phyloP scores from a whole-genome alignment of 192 early-diverging fungal genomes.

The Linnemannia schmuckeri region DNA sequence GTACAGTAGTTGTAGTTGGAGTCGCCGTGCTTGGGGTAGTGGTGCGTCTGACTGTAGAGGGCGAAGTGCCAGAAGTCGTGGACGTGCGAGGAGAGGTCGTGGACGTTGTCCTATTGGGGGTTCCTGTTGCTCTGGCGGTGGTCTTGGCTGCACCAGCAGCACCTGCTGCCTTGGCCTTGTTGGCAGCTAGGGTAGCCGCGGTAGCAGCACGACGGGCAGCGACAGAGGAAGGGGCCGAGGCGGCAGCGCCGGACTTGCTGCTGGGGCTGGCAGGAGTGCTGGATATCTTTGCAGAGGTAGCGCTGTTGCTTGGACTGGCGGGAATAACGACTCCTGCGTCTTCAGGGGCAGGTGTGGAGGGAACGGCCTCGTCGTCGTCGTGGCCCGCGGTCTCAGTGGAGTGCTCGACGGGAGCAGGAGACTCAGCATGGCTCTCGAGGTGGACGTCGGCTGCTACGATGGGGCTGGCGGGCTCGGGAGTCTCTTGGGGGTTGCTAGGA shows the following conservation, averaged over 20 bases:
- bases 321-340: not conserved
- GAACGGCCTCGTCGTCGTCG: not conserved
- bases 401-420: not conserved
- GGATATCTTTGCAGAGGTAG: constrained; percentile 10
- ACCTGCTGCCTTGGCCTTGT: constrained; percentile 23
- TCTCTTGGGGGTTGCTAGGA: not conserved
- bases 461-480: constrained; percentile 15
- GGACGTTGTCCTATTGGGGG: not conserved
- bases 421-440: not conserved
- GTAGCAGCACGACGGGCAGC: constrained; percentile 39
- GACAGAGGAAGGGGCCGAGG: constrained; percentile 3
- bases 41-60: constrained; percentile 14
- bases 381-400: not conserved
- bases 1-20: not conserved
- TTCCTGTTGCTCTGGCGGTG: constrained; percentile 5
- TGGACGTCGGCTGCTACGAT: not conserved
- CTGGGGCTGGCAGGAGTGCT: constrained; percentile 31
- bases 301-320: constrained; percentile 10
- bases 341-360: constrained; percentile 2
- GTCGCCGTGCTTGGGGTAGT: constrained; percentile 7
- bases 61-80: not conserved
- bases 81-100: not conserved
- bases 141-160: constrained; percentile 11
- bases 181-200: constrained; percentile 22
- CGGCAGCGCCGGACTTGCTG: constrained; percentile 9